A percentile compares a stretch with the other conserved stretches of the same genome.
These are phyloP conservation scores for Chaetomium cochliodes DNA, from an alignment of 495 filamentous ascomycete species.

Conservation along the genomic window DNA sequence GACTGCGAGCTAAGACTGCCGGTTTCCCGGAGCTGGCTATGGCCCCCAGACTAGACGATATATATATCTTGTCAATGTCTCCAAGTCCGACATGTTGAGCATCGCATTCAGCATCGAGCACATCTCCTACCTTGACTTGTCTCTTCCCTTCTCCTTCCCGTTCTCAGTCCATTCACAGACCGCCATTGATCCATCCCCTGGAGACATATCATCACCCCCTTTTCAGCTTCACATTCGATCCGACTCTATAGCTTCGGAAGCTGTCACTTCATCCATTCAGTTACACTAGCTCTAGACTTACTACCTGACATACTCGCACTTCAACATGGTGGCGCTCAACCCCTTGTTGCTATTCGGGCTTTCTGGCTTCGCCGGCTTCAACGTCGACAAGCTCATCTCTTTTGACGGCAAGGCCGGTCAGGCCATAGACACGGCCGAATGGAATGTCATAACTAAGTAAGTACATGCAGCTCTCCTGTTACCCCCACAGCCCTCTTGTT, in stretches of 20 bases:
- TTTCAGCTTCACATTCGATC: background rate
- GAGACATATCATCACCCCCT: background rate
- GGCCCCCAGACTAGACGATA: background rate
- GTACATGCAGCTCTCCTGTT: constrained; percentile 1
- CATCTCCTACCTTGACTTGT: background rate
- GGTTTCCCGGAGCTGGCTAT: background rate
- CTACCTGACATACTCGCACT: background rate
- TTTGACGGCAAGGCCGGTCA: constrained; percentile 1
- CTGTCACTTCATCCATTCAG: too few relatives aligned
- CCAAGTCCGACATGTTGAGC: background rate
- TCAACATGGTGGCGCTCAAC: background rate
- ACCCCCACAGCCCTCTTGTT: background rate
- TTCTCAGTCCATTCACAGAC: background rate
- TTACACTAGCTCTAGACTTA: background rate
- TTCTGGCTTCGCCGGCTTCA: background rate
- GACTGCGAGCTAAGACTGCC: background rate
- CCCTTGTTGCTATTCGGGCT: background rate
- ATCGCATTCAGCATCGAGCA: background rate
- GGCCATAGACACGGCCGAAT: constrained; percentile 19
- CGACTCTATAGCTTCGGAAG: background rate
- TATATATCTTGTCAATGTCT: background rate
- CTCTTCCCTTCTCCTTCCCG: background rate
- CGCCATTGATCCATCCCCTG: background rate
- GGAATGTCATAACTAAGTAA: constrained; percentile 37
- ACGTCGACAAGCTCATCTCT: background rate